Percentiles rank a stretch among this genome's conserved stretches.
Conservation (phyloP, 2,329 filamentous ascomycete species). For the Drechslera avenae region DNA sequence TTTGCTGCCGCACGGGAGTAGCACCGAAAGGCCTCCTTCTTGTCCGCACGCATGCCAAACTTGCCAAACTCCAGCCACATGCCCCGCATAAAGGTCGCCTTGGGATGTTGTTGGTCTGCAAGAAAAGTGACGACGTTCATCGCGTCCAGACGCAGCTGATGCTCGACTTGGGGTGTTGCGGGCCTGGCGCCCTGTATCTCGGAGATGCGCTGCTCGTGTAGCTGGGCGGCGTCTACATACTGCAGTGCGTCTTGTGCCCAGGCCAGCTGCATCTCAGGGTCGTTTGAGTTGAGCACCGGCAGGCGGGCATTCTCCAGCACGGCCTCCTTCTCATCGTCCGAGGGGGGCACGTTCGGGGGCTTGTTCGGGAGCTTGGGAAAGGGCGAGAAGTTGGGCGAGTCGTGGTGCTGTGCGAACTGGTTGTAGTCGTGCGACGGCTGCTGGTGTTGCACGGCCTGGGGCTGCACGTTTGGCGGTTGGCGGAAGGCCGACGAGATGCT, state of each 20-base stretch:
- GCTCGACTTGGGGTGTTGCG: slow-evolving; percentile 83
- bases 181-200: slow-evolving; percentile 66
- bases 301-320: slow-evolving; percentile 83
- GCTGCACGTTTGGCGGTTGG: slow-evolving; percentile 44
- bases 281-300: slow-evolving; percentile 87
- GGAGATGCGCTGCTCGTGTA: slow-evolving; percentile 73
- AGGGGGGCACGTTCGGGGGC: slow-evolving; percentile 87
- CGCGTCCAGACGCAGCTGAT: slow-evolving; percentile 84
- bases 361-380: slow-evolving; percentile 82
- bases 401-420: slow-evolving; percentile 49
- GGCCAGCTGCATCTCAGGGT: slow-evolving; percentile 93
- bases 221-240: slow-evolving; percentile 83
- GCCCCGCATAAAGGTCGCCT: slow-evolving; percentile 89
- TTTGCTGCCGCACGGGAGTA: slow-evolving; percentile 86
- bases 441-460: slow-evolving; percentile 32
- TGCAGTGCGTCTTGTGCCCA: slow-evolving; percentile 93
- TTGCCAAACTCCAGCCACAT: slow-evolving; percentile 99
- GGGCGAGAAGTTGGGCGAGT: slow-evolving; percentile 81
- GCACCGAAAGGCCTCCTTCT: slow-evolving; percentile 88
- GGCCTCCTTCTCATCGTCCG: slow-evolving; percentile 91
- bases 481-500: slow-evolving; percentile 48
- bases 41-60: slow-evolving; percentile 87
- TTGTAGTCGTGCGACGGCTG: slow-evolving; percentile 47
- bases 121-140: slow-evolving; percentile 91
- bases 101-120: slow-evolving; percentile 88